phyloP scores from a whole-genome alignment of 1,139 yeast species.

The Kodamaea derodonti region DNA sequence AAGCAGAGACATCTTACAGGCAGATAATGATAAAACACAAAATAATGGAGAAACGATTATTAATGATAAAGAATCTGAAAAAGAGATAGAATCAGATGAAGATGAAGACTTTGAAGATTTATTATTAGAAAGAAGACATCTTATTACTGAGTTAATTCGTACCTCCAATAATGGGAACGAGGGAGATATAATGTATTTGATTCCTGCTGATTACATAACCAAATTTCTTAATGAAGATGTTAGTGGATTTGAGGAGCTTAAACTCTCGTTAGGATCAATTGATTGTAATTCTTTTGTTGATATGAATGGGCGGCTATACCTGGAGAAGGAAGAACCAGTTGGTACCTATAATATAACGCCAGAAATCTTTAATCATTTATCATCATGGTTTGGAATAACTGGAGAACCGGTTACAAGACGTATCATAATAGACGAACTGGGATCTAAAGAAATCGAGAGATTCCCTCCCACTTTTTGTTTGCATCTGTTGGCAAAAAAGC shows the following conservation, averaged over 20 bases:
- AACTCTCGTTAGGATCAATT: conserved; percentile 28
- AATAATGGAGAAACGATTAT: neutral
- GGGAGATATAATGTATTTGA: conserved; percentile 37
- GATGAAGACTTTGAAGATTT: neutral
- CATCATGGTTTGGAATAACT: conserved; percentile 52
- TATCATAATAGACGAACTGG: conserved; percentile 33
- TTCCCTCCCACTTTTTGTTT: conserved; percentile 49
- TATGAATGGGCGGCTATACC: conserved; percentile 27
- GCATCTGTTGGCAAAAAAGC: conserved; percentile 40
- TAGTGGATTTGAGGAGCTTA: conserved; percentile 23
- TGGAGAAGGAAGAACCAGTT: conserved; percentile 28
- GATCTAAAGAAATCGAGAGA: conserved; percentile 46
- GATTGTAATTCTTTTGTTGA: conserved; percentile 30
- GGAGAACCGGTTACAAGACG: conserved; percentile 47
- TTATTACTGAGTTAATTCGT: conserved; percentile 21
- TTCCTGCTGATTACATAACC: conserved; percentile 29
- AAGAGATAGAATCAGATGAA: neutral
- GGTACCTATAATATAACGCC: conserved; percentile 33
- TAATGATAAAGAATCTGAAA: neutral
- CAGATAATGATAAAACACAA: neutral
- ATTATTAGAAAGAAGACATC: conserved; percentile 15
- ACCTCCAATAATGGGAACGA: conserved; percentile 18
- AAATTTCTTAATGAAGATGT: conserved; percentile 25
- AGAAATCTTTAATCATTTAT: conserved; percentile 38
- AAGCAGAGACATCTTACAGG: neutral